phyloP scores from a whole-genome alignment of 495 filamentous ascomycete genomes.

The Acidiella bohemica region DNA sequence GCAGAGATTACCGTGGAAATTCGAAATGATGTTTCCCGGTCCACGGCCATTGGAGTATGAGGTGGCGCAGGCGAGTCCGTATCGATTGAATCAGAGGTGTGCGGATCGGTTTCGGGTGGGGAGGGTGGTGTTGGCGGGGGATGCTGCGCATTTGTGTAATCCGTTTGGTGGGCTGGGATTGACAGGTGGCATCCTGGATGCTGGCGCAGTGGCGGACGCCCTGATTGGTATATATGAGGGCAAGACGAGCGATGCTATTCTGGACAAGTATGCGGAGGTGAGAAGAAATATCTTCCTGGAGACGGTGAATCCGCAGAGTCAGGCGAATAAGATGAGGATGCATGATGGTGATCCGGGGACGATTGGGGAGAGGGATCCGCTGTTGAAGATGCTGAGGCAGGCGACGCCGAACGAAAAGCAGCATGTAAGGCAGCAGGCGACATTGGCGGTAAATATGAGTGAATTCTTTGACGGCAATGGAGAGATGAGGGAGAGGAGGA shows the following conservation, averaged over 20 bases:
- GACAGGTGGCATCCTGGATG: constrained; percentile 13
- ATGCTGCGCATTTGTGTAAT: constrained; percentile 16
- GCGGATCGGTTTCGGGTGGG: constrained; percentile 8
- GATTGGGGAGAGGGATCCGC: constrained; percentile 15
- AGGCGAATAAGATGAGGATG: constrained; percentile 11
- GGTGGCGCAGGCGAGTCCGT: constrained; percentile 6
- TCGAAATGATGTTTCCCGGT: constrained; percentile 8
- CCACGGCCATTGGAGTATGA: constrained; percentile 6
- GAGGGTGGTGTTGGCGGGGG: constrained; percentile 9
- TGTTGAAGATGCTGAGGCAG: constrained; percentile 10
- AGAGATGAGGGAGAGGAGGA: background rate
- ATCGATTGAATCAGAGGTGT: constrained; percentile 10
- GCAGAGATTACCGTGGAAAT: constrained; percentile 9
- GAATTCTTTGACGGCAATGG: constrained; percentile 6
- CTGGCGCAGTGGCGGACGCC: constrained; percentile 6
- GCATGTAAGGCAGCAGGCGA: constrained; percentile 1
- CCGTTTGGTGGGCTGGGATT: constrained; percentile 19
- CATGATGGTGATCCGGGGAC: constrained; percentile 11
- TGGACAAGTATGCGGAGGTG: constrained; percentile 18
- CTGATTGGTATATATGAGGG: constrained; percentile 13
- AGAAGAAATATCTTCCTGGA: constrained; percentile 15
- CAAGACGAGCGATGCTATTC: constrained; percentile 11
- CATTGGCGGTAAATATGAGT: constrained; percentile 7
- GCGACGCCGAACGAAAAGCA: constrained; percentile 5
- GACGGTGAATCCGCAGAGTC: constrained; percentile 16